Conservation (phyloP, 164 flowering plant genomes). For the Dillenia suffruticosa region DNA sequence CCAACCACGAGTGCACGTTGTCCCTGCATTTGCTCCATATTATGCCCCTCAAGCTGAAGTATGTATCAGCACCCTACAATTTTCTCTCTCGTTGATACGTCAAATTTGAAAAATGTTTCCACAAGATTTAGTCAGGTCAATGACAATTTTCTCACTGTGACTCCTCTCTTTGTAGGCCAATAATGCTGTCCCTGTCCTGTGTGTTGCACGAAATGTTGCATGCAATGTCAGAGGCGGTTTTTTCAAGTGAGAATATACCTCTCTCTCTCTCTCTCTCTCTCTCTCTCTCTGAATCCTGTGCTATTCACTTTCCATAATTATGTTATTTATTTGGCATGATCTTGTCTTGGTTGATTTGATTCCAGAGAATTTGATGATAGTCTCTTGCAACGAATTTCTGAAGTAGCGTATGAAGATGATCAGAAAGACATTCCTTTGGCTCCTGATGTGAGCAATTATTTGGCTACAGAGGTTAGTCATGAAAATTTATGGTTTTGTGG, state of each 20-base stretch:
- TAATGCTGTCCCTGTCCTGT: conserved; percentile 74
- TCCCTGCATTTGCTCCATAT: conserved; percentile 99
- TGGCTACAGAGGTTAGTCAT: conserved; percentile 74
- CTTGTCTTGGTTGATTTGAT: conserved; percentile 12
- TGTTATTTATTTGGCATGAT: neutral
- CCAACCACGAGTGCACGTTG: conserved; percentile 97
- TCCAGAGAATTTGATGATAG: conserved; percentile 94
- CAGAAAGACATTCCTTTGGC: conserved; percentile 50
- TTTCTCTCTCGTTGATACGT: neutral
- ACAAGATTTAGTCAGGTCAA: neutral
- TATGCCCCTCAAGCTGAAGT: conserved; percentile 99
- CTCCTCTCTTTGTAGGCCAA: conserved; percentile 54
- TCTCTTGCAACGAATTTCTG: conserved; percentile 64
- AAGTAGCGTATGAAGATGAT: conserved; percentile 76
- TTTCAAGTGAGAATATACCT: conserved; percentile 69
- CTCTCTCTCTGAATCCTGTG: neutral
- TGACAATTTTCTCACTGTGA: neutral
- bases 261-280: too few species aligned
- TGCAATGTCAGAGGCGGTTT: conserved; percentile 98
- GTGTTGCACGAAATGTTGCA: conserved; percentile 98
- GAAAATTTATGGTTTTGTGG: neutral
- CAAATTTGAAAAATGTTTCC: neutral
- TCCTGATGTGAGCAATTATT: conserved; percentile 94
- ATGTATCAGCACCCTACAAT: conserved; percentile 3
- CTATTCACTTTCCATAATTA: conserved; percentile 1